A percentile compares a stretch with the other conserved stretches of the same genome.
Conservation (phyloP, 2,329 filamentous ascomycete genomes). For the Magnaporthales sp. region DNA sequence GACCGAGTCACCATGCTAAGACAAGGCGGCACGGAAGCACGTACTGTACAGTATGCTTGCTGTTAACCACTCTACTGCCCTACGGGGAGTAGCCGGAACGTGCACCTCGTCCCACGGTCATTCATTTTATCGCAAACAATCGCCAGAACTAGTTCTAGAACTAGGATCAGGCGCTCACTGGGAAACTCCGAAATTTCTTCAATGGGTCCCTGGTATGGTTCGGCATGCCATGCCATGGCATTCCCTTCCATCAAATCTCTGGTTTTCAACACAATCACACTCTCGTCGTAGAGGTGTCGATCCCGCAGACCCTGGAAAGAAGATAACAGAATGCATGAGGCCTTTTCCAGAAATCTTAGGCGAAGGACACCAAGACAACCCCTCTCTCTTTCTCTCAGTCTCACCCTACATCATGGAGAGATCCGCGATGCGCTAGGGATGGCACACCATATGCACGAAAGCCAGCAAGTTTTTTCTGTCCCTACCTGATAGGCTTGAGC, state of each 20-base stretch:
- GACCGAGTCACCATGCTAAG: not conserved
- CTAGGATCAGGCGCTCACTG: not conserved
- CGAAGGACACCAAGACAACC: not conserved
- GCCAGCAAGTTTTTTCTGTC: not conserved
- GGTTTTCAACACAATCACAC: not conserved
- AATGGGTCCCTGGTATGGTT: not conserved
- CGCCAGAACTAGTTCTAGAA: not conserved
- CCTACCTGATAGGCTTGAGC: not conserved
- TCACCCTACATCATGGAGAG: not conserved
- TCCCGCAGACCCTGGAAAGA: not conserved
- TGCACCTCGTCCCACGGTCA: not conserved
- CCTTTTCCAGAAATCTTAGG: not conserved
- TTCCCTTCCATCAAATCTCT: not conserved
- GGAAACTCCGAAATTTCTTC: not conserved
- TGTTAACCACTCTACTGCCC: not conserved
- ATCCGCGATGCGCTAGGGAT: not conserved
- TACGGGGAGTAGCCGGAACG: not conserved
- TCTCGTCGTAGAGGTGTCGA: not conserved
- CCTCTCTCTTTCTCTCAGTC: not conserved
- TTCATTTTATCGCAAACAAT: not conserved
- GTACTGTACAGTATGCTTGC: not conserved
- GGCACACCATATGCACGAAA: not conserved
- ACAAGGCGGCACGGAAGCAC: not conserved
- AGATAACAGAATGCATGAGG: not conserved
- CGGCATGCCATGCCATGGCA: too few species aligned